Conservation (phyloP, 108 stramenopile genomes). For the Skeletonema marinoi region DNA sequence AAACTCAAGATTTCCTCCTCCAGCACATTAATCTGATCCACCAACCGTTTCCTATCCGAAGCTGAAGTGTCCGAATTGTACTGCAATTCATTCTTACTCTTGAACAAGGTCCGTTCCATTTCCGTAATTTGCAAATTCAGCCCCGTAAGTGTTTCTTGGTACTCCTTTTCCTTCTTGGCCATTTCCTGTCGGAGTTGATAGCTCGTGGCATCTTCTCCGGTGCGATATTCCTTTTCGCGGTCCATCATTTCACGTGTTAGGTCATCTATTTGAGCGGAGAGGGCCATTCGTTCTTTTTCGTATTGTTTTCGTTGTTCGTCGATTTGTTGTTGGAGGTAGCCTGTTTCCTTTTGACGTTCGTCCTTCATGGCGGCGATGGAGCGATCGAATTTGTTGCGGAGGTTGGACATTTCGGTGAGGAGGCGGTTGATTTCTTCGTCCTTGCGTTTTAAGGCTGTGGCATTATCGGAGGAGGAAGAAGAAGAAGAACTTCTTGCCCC, state of each 20-base stretch:
- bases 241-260: slow-evolving; percentile 38
- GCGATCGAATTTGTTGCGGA: slow-evolving; percentile 33
- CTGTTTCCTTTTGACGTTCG: slow-evolving; percentile 25
- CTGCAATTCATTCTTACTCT: slow-evolving; percentile 32
- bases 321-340: slow-evolving; percentile 14
- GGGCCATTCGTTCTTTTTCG: slow-evolving; percentile 18
- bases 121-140: slow-evolving; percentile 27
- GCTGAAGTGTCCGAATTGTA: slow-evolving; percentile 16
- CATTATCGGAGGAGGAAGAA: slow-evolving; percentile 1
- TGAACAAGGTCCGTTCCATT: slow-evolving; percentile 29
- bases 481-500: background rate
- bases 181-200: slow-evolving; percentile 24
- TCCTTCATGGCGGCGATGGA: slow-evolving; percentile 28
- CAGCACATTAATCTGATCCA: slow-evolving; percentile 24
- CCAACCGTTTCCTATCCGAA: slow-evolving; percentile 17
- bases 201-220: slow-evolving; percentile 11
- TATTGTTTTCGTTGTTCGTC: slow-evolving; percentile 32
- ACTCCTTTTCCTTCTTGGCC: slow-evolving; percentile 36
- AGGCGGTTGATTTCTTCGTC: slow-evolving; percentile 40
- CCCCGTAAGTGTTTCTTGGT: slow-evolving; percentile 13
- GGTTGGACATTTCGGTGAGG: slow-evolving; percentile 31
- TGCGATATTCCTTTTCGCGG: slow-evolving; percentile 28
- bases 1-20: slow-evolving; percentile 28
- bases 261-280: slow-evolving; percentile 23
- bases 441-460: slow-evolving; percentile 16